These are phyloP conservation scores for barrel medic (Medicago truncatula) DNA, from an alignment of 306 rosid species.

Conservation along the genomic window DNA sequence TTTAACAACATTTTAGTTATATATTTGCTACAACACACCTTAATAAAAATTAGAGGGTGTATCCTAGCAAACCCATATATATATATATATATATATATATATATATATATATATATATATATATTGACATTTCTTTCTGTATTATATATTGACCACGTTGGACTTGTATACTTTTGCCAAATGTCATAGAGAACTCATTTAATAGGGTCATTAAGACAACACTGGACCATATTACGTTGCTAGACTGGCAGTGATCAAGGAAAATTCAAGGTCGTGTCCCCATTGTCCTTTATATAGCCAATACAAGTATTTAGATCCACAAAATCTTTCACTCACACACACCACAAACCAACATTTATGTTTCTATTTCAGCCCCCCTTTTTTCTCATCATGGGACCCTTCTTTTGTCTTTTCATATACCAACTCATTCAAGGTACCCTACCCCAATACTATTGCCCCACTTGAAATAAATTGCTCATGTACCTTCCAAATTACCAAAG, in stretches of 20 bases:
- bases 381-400: conserved; percentile 39
- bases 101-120: too few species aligned
- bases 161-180: too few species aligned
- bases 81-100: too few species aligned
- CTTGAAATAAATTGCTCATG: conserved; percentile 49
- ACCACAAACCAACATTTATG: conserved; percentile 21
- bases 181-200: too few species aligned
- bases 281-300: conserved; percentile 49
- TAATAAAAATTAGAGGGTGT: too few species aligned
- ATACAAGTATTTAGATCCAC: conserved; percentile 43
- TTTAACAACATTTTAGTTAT: too few species aligned
- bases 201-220: conserved; percentile 36
- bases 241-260: conserved; percentile 67
- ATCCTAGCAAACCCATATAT: too few species aligned
- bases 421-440: conserved; percentile 49
- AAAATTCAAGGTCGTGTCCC: conserved; percentile 65
- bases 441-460: conserved; percentile 47
- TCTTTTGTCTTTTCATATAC: conserved; percentile 46
- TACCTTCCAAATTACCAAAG: conserved; percentile 36
- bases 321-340: conserved; percentile 21
- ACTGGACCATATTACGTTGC: conserved; percentile 58
- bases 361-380: conserved; percentile 21
- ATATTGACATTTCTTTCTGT: too few species aligned
- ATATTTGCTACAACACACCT: too few species aligned
- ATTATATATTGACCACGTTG: too few species aligned